Percentiles rank a stretch among this genome's conserved stretches.
Evolutionary conservation across 1,284 basidiomycete genomes (phyloP).

Genomic region (Coniferiporia sulphurascens): DNA sequence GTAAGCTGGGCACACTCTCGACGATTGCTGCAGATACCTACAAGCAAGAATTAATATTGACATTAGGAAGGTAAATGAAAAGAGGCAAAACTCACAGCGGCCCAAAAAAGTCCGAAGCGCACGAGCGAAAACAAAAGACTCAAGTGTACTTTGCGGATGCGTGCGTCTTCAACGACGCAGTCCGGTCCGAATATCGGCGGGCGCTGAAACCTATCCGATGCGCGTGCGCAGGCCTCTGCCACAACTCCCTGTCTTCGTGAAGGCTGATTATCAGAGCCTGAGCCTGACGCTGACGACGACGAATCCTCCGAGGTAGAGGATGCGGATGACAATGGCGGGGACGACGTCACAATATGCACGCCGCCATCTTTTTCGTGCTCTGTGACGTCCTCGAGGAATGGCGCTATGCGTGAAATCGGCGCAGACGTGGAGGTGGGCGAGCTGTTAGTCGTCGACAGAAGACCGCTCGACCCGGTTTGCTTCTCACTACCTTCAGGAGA

Average conservation of each 20-base stretch:
- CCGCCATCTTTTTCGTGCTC: neutral
- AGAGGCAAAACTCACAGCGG: slow-evolving; percentile 22
- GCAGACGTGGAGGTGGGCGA: neutral
- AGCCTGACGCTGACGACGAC: neutral
- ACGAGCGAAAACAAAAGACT: slow-evolving; percentile 30
- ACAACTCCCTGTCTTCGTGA: neutral
- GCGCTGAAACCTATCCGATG: slow-evolving; percentile 22
- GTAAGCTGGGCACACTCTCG: neutral
- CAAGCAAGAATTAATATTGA: neutral
- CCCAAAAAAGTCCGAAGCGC: slow-evolving; percentile 23
- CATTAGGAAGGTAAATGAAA: neutral
- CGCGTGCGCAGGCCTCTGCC: neutral
- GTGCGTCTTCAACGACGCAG: slow-evolving; percentile 34
- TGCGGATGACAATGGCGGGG: neutral
- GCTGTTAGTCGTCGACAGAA: neutral
- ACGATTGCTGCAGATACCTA: slow-evolving; percentile 8
- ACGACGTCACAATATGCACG: neutral
- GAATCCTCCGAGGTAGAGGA: neutral
- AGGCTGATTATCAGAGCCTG: neutral
- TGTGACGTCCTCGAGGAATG: slow-evolving; percentile 1
- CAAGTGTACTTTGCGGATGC: slow-evolving; percentile 34
- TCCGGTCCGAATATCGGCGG: slow-evolving; percentile 39
- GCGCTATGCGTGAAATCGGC: slow-evolving; percentile 7
- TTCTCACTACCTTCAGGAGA: neutral
- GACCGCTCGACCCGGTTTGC: neutral